Evolutionary conservation across 2,329 filamentous ascomycete species (phyloP).

Genomic region (Lachnellula occidentalis): DNA sequence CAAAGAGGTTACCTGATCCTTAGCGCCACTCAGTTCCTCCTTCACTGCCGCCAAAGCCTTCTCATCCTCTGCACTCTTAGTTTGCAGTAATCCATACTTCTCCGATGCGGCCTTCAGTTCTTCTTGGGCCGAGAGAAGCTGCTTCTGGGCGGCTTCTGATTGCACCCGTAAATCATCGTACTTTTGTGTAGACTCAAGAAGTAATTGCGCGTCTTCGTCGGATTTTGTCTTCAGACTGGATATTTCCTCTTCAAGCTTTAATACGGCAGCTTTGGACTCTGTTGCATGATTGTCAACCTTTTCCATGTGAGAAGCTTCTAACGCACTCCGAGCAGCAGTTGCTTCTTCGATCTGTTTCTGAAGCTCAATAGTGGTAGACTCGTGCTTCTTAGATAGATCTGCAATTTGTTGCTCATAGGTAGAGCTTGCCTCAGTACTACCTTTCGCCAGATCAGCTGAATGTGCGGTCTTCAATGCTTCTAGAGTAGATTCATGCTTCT

Average conservation of each 20-base stretch:
- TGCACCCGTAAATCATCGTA: constrained; percentile 46
- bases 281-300: constrained; percentile 42
- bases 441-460: constrained; percentile 43
- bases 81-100: constrained; percentile 36
- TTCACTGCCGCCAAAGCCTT: constrained; percentile 39
- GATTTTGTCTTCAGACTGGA: constrained; percentile 45
- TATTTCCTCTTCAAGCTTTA: constrained; percentile 48
- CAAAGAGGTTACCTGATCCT: constrained; percentile 43
- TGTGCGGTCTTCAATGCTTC: constrained; percentile 48
- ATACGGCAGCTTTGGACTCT: constrained; percentile 41
- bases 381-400: constrained; percentile 47
- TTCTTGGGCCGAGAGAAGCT: constrained; percentile 37
- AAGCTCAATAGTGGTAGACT: constrained; percentile 42
- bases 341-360: constrained; percentile 52
- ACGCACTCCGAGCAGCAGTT: constrained; percentile 39
- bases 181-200: constrained; percentile 31
- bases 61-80: constrained; percentile 36
- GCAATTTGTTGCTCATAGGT: constrained; percentile 44
- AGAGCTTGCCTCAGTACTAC: constrained; percentile 38
- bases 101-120: constrained; percentile 18
- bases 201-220: constrained; percentile 26
- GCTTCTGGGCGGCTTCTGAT: constrained; percentile 37
- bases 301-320: constrained; percentile 42
- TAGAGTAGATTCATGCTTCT: constrained; percentile 45
- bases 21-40: constrained; percentile 29